These are phyloP conservation scores for Ustilago hordei DNA, from an alignment of 1,284 basidiomycete species.

Conservation along the genomic window DNA sequence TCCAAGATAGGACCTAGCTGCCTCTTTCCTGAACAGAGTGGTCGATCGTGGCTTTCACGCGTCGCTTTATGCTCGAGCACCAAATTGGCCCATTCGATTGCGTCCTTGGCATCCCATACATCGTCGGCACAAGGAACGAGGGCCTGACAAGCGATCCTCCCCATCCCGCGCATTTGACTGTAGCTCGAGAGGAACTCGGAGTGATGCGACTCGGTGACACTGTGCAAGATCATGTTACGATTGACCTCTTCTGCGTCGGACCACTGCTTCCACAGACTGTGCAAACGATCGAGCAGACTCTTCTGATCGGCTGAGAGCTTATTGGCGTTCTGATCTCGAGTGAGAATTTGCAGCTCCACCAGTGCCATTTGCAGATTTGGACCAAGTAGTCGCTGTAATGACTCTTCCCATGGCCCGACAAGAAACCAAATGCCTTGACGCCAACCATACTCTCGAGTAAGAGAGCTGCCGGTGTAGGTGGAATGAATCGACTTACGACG, in stretches of 20 bases:
- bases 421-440: conserved; percentile 46
- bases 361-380: conserved; percentile 41
- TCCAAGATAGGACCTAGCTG: conserved; percentile 46
- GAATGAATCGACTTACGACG: conserved; percentile 43
- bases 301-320: conserved; percentile 40
- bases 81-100: conserved; percentile 43
- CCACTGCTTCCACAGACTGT: conserved; percentile 50
- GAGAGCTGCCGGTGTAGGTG: conserved; percentile 43
- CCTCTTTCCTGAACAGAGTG: conserved; percentile 28
- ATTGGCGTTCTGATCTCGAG: conserved; percentile 27
- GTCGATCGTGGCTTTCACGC: conserved; percentile 21
- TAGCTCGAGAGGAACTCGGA: conserved; percentile 36
- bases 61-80: conserved; percentile 43
- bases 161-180: conserved; percentile 39
- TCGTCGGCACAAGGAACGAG: conserved; percentile 42
- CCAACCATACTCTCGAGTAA: conserved; percentile 33
- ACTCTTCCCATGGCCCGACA: conserved; percentile 44
- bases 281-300: conserved; percentile 27
- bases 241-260: conserved; percentile 50
- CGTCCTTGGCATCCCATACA: conserved; percentile 47
- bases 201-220: conserved; percentile 49
- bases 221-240: conserved; percentile 43
- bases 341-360: conserved; percentile 45
- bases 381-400: conserved; percentile 38
- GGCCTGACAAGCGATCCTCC: conserved; percentile 34